phyloP scores from a whole-genome alignment of 768 basidiomycete genomes.

The Podaxis carcinomalis region DNA sequence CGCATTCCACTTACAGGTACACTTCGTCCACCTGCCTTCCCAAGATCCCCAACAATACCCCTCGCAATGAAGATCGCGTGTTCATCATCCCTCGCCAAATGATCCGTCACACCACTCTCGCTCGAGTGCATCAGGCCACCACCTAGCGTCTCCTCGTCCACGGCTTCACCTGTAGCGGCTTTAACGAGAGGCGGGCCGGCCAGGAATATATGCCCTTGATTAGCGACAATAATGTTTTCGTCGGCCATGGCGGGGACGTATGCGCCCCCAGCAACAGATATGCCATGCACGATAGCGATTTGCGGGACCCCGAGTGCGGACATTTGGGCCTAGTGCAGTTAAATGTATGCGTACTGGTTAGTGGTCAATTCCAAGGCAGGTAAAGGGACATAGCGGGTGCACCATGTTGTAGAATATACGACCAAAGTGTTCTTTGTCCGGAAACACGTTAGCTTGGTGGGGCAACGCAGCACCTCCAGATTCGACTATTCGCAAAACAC shows the following conservation, averaged over 20 bases:
- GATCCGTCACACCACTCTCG: slow-evolving; percentile 89
- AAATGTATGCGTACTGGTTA: neutral
- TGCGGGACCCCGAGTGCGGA: slow-evolving; percentile 89
- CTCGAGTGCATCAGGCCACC: slow-evolving; percentile 89
- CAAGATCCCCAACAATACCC: slow-evolving; percentile 73
- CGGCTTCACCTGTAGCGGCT: slow-evolving; percentile 89
- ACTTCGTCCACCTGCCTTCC: slow-evolving; percentile 50
- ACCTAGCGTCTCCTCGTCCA: slow-evolving; percentile 90
- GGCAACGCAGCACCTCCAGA: slow-evolving; percentile 92
- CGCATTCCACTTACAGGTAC: slow-evolving; percentile 38
- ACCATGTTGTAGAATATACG: slow-evolving; percentile 98
- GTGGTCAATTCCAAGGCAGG: neutral
- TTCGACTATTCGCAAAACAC: slow-evolving; percentile 54
- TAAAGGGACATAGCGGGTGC: slow-evolving; percentile 12
- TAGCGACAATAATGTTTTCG: slow-evolving; percentile 85
- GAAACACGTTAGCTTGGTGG: slow-evolving; percentile 91
- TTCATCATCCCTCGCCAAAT: slow-evolving; percentile 80
- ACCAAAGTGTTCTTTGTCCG: slow-evolving; percentile 93
- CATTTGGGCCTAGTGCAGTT: slow-evolving; percentile 70
- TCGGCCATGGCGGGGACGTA: slow-evolving; percentile 98
- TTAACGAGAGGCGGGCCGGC: slow-evolving; percentile 94
- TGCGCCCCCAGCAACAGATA: slow-evolving; percentile 90
- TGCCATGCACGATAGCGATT: slow-evolving; percentile 90
- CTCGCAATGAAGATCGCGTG: slow-evolving; percentile 81
- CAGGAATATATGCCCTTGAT: slow-evolving; percentile 91